Conservation (phyloP, 2,329 filamentous ascomycete species). For the Canariomyces notabilis region DNA sequence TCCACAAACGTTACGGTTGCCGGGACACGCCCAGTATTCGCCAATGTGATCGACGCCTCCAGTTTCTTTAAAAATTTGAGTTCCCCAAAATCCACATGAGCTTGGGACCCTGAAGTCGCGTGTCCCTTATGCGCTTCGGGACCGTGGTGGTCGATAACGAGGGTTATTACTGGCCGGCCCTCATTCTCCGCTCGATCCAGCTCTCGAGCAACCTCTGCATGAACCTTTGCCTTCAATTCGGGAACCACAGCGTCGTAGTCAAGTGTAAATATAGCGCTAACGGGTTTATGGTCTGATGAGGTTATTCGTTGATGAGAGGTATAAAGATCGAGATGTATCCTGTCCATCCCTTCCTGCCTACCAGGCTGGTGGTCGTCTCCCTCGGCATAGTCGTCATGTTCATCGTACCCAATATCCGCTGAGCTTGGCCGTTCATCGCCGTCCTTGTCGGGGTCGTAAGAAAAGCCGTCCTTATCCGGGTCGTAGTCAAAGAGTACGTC, state of each 20-base stretch:
- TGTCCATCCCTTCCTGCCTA: conserved; percentile 54
- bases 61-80: conserved; percentile 65
- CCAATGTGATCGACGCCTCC: conserved; percentile 69
- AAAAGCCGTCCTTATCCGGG: too few relatives aligned
- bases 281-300: conserved; percentile 93
- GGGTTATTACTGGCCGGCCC: conserved; percentile 71
- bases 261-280: conserved; percentile 76
- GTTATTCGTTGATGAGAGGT: conserved; percentile 82
- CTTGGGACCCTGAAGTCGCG: conserved; percentile 36
- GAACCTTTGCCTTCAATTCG: conserved; percentile 74
- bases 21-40: conserved; percentile 81
- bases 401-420: conserved; percentile 55
- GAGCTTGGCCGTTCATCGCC: conserved; percentile 38
- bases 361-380: conserved; percentile 44
- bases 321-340: conserved; percentile 61
- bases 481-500: conserved; percentile 87
- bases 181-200: conserved; percentile 92
- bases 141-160: conserved; percentile 67
- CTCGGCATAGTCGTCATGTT: conserved; percentile 53
- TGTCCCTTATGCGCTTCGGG: conserved; percentile 32
- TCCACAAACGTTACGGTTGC: conserved; percentile 79
- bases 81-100: conserved; percentile 67
- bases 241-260: conserved; percentile 84
- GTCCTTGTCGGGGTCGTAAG: conserved; percentile 77
- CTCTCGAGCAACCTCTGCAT: conserved; percentile 81